These are phyloP conservation scores for Amphicarpaea edgeworthii DNA, from an alignment of 306 rosid genomes.

Conservation along the genomic window DNA sequence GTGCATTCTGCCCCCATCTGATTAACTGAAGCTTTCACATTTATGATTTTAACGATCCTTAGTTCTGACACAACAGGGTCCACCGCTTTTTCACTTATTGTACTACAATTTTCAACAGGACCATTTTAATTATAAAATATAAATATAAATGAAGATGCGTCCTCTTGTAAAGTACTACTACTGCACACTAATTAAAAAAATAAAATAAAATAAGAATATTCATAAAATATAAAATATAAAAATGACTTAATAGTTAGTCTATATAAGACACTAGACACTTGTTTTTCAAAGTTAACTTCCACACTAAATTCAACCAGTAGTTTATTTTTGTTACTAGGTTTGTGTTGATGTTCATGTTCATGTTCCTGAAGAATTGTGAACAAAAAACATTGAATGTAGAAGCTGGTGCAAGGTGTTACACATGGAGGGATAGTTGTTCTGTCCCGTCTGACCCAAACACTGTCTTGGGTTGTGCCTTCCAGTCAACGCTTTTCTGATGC, in stretches of 20 bases:
- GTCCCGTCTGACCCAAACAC: slow-evolving; percentile 42
- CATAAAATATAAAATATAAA: neutral
- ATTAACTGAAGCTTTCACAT: slow-evolving; percentile 35
- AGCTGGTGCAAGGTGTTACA: slow-evolving; percentile 13
- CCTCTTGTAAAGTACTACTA: too few species aligned
- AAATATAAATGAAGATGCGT: neutral
- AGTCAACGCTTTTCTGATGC: slow-evolving; percentile 62
- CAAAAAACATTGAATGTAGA: neutral
- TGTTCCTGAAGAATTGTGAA: neutral
- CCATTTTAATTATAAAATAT: neutral
- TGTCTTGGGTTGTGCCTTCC: neutral
- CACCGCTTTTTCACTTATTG: slow-evolving; percentile 13
- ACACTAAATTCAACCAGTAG: neutral
- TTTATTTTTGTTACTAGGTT: neutral
- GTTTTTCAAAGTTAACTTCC: neutral
- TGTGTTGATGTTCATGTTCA: neutral
- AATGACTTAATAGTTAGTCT: neutral
- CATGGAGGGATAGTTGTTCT: slow-evolving; percentile 24
- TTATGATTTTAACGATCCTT: slow-evolving; percentile 44
- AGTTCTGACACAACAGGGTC: slow-evolving; percentile 44
- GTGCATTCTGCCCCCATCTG: neutral
- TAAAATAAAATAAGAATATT: neutral
- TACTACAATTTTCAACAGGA: slow-evolving; percentile 32
- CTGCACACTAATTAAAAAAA: neutral
- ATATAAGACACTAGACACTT: too few species aligned